Conservation (phyloP, 2,329 filamentous ascomycete genomes). For the Tricladium varicosporioides region DNA sequence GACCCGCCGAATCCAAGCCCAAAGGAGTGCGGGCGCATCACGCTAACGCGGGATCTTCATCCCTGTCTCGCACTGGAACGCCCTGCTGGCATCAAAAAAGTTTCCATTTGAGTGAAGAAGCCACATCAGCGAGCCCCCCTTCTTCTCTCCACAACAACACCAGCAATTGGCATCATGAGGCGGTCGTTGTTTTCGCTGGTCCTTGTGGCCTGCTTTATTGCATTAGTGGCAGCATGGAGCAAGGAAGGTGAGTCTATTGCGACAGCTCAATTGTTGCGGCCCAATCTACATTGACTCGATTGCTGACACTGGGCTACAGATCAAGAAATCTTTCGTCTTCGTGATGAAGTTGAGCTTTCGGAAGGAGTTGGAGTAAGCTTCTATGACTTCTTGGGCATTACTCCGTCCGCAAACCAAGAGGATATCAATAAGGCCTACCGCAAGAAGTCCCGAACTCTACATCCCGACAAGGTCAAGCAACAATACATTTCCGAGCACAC, state of each 20-base stretch:
- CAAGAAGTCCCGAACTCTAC: slow-evolving; percentile 77
- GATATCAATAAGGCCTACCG: slow-evolving; percentile 94
- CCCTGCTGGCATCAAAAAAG: slow-evolving; percentile 18
- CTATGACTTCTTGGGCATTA: slow-evolving; percentile 87
- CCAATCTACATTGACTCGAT: slow-evolving; percentile 6
- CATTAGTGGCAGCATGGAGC: slow-evolving; percentile 35
- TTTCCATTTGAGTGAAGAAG: neutral
- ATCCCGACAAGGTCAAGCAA: slow-evolving; percentile 95
- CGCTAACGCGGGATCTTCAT: neutral
- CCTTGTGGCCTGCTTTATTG: slow-evolving; percentile 30
- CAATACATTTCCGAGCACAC: slow-evolving; percentile 68
- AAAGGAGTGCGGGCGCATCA: no score
- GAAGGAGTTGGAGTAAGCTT: slow-evolving; percentile 83
- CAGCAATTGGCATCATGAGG: slow-evolving; percentile 31
- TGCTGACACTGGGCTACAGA: slow-evolving; percentile 53
- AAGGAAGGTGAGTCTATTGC: slow-evolving; percentile 35
- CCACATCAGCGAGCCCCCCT: slow-evolving; percentile 1
- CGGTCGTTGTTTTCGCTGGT: slow-evolving; percentile 28
- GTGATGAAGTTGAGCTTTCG: slow-evolving; percentile 75
- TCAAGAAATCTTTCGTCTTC: slow-evolving; percentile 95
- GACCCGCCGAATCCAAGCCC: neutral
- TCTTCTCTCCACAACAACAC: slow-evolving; percentile 10
- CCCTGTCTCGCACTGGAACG: slow-evolving; percentile 2
- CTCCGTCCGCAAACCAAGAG: slow-evolving; percentile 71
- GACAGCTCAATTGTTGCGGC: neutral